Evolutionary conservation across 805 yeast genomes (phyloP).

Genomic region (Cyberlindnera maclurae): DNA sequence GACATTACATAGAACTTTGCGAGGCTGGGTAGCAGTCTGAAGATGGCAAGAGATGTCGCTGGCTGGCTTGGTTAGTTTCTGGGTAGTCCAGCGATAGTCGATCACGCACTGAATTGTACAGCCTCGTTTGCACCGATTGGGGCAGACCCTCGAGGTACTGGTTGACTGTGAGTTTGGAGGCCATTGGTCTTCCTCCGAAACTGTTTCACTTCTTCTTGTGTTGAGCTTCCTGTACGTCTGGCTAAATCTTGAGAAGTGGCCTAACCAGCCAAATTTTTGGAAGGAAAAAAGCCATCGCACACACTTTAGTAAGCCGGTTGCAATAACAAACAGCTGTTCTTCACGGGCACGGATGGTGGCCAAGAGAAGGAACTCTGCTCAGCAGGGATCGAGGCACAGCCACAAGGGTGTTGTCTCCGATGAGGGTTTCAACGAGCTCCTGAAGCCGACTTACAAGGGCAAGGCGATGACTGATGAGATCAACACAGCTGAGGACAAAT

Average conservation of each 20-base stretch:
- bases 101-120: constrained; percentile 52
- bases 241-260: too few relatives aligned
- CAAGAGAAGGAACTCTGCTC: constrained; percentile 20
- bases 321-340: too few relatives aligned
- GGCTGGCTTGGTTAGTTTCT: constrained; percentile 35
- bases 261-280: constrained; percentile 1
- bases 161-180: constrained; percentile 60
- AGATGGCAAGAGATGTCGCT: constrained; percentile 92
- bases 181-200: constrained; percentile 7
- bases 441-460: constrained; percentile 81
- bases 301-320: too few relatives aligned
- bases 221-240: too few relatives aligned
- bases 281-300: background rate
- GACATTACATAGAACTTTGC: constrained; percentile 87
- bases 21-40: constrained; percentile 77
- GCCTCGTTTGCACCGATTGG: constrained; percentile 71
- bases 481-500: constrained; percentile 88
- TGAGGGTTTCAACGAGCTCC: constrained; percentile 66
- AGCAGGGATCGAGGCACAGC: constrained; percentile 6
- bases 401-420: constrained; percentile 30
- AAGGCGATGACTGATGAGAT: constrained; percentile 81
- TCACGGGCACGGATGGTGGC: constrained; percentile 11
- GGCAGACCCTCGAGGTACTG: constrained; percentile 89
- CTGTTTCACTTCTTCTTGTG: background rate
- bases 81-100: too few relatives aligned